phyloP scores from a whole-genome alignment of 768 basidiomycete genomes.

The Cystofilobasidium bisporidii region DNA sequence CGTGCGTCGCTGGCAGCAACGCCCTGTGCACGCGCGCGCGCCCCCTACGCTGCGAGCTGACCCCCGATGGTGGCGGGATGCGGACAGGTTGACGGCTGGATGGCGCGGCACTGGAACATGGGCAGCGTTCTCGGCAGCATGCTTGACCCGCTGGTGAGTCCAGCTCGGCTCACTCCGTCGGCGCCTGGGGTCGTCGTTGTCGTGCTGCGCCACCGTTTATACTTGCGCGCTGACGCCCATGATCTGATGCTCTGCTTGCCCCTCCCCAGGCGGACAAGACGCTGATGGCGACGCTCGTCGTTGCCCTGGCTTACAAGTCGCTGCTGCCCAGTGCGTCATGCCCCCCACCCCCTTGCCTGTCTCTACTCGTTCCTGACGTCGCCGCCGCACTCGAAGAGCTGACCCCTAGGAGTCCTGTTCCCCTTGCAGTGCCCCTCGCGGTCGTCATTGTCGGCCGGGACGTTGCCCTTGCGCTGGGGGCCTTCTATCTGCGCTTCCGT shows the following conservation, averaged over 20 bases:
- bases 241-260: too few species aligned
- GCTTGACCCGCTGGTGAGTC: conserved; percentile 67
- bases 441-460: conserved; percentile 82
- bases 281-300: conserved; percentile 84
- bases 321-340: conserved; percentile 63
- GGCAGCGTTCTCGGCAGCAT: conserved; percentile 87
- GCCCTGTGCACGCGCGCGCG: too few species aligned
- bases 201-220: too few species aligned
- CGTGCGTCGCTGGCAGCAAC: conserved; percentile 60
- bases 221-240: too few species aligned
- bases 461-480: conserved; percentile 69
- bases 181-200: too few species aligned
- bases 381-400: background rate
- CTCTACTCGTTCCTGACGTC: background rate
- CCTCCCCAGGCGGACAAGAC: conserved; percentile 65
- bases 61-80: too few species aligned
- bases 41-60: too few species aligned
- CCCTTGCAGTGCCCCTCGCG: conserved; percentile 70
- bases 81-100: conserved; percentile 84
- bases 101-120: conserved; percentile 80
- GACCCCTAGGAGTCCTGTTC: too few species aligned
- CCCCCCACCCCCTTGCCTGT: background rate
- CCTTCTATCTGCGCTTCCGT: conserved; percentile 86
- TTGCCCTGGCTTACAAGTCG: conserved; percentile 72
- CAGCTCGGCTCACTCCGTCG: background rate